Percentiles rank a stretch among this genome's conserved stretches.
phyloP scores from a whole-genome alignment of 2,329 filamentous ascomycete species.

The Ustulina deusta region DNA sequence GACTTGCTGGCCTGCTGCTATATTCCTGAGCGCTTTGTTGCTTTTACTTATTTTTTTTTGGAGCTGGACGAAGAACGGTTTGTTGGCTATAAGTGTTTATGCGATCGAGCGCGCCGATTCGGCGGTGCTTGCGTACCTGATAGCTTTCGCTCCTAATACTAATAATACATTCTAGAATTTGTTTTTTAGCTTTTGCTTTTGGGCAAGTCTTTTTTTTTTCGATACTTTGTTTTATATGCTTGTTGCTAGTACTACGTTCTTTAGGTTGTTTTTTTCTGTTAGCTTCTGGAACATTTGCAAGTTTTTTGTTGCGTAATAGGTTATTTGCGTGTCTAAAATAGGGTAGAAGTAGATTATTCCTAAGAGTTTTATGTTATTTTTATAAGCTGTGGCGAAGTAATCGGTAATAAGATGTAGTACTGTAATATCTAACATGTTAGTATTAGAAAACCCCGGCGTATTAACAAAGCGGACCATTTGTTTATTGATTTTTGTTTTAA shows the following conservation, averaged over 20 bases:
- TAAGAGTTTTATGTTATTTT: constrained; percentile 50
- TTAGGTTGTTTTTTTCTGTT: constrained; percentile 55
- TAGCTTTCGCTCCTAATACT: constrained; percentile 48
- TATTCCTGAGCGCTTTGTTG: constrained; percentile 62
- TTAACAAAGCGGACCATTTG: constrained; percentile 55
- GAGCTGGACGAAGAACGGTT: constrained; percentile 74
- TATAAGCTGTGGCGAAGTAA: constrained; percentile 53
- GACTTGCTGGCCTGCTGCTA: constrained; percentile 63
- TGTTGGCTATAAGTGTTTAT: constrained; percentile 63
- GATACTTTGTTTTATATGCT: constrained; percentile 58
- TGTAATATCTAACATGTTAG: constrained; percentile 57
- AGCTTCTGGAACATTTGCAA: constrained; percentile 59
- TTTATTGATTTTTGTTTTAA: constrained; percentile 48
- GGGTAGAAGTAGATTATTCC: constrained; percentile 62
- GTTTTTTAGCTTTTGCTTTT: constrained; percentile 50
- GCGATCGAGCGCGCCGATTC: constrained; percentile 44
- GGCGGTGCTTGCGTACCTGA: constrained; percentile 43
- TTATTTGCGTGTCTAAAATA: constrained; percentile 58
- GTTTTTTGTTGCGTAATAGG: constrained; percentile 55
- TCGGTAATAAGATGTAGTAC: constrained; percentile 57
- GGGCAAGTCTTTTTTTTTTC: constrained; percentile 40
- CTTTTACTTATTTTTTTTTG: constrained; percentile 74
- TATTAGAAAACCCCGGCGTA: constrained; percentile 63
- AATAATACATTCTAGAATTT: constrained; percentile 56
- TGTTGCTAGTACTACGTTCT: constrained; percentile 57